Percentiles rank a stretch among this genome's conserved stretches.
phyloP scores from a whole-genome alignment of 169 alveolate species.

The Plasmodium chabaudi region DNA sequence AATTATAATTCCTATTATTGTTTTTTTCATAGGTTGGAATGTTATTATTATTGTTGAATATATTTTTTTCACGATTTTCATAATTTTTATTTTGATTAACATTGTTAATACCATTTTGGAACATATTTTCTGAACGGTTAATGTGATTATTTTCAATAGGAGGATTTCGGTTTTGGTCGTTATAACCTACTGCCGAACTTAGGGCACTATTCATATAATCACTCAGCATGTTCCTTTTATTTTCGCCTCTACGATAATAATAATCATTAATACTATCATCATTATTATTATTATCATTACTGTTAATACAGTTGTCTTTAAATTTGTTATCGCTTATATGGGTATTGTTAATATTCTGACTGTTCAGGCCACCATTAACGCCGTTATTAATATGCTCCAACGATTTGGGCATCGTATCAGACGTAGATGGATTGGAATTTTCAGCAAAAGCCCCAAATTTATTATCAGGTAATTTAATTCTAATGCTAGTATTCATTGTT shows the following conservation, averaged over 20 bases:
- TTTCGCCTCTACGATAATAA: not conserved
- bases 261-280: not conserved
- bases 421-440: not conserved
- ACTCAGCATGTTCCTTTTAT: not conserved
- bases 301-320: not conserved
- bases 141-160: too few species aligned
- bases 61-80: too few species aligned
- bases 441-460: not conserved
- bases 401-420: too few species aligned
- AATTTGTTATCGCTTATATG: not conserved
- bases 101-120: too few species aligned
- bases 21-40: too few species aligned
- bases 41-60: too few species aligned
- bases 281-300: not conserved
- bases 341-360: not conserved
- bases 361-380: not conserved
- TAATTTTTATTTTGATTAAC: too few species aligned
- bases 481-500: conserved; percentile 8
- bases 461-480: conserved; percentile 8
- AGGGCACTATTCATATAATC: not conserved
- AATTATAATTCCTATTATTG: too few species aligned
- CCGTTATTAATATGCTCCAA: too few species aligned
- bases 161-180: too few species aligned
- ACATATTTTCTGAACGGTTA: too few species aligned
- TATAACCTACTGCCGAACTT: too few species aligned